phyloP scores from a whole-genome alignment of 768 basidiomycete genomes.

The Xerocomus potaroensis region DNA sequence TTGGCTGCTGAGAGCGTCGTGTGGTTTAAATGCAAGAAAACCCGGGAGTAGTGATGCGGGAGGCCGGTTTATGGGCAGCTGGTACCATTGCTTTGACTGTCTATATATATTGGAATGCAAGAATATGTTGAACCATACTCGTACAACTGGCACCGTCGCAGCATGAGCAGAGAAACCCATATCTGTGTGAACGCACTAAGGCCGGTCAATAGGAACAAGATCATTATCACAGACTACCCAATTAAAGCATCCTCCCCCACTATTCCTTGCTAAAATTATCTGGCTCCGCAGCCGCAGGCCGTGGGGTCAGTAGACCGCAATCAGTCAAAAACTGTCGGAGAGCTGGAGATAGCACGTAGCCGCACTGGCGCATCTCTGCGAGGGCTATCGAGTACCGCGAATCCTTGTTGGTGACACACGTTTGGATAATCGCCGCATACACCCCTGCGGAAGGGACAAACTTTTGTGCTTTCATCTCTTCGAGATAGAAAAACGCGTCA shows the following conservation, averaged over 20 bases:
- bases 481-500: conserved; percentile 84
- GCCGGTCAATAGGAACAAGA: not conserved
- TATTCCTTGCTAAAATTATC: not conserved
- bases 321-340: conserved; percentile 33
- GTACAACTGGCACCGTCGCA: conserved; percentile 3
- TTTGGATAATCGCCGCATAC: conserved; percentile 59
- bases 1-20: conserved; percentile 3
- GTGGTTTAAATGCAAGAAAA: conserved; percentile 11
- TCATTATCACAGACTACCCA: not conserved
- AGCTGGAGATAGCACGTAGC: conserved; percentile 37
- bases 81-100: conserved; percentile 20
- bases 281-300: not conserved
- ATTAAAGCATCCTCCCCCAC: not conserved
- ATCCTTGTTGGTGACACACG: conserved; percentile 55
- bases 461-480: conserved; percentile 73
- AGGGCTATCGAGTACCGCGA: conserved; percentile 58
- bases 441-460: conserved; percentile 49
- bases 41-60: conserved; percentile 10
- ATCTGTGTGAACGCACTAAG: not conserved
- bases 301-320: conserved; percentile 4
- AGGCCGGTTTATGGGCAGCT: conserved; percentile 22
- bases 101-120: conserved; percentile 32
- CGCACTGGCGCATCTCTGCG: conserved; percentile 66
- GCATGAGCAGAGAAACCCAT: conserved; percentile 5
- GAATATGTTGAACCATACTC: conserved; percentile 23